Evolutionary conservation across 768 basidiomycete species (phyloP).

Genomic region (Gloeophyllum trabeum): DNA sequence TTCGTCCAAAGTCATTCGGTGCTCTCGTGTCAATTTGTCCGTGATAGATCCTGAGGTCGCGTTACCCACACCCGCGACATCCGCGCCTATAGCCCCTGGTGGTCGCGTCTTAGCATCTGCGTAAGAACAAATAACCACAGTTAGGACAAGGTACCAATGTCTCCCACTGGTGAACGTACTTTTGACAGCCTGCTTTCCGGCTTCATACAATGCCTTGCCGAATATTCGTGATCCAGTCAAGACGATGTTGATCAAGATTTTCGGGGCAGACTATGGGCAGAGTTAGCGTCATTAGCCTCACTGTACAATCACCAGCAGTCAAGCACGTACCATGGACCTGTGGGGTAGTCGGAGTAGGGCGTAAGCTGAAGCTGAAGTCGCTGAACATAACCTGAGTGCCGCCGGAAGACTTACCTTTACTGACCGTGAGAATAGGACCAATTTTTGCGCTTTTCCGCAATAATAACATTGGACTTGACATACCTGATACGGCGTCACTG

Average conservation of each 20-base stretch:
- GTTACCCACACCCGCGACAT: slow-evolving; percentile 62
- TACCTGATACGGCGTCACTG: too few species aligned
- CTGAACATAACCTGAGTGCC: too few species aligned
- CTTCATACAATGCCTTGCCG: slow-evolving; percentile 86
- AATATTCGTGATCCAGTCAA: slow-evolving; percentile 71
- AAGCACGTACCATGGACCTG: slow-evolving; percentile 13
- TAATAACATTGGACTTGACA: too few species aligned
- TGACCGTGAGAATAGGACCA: too few species aligned
- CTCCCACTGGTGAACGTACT: slow-evolving; percentile 62
- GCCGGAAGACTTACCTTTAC: too few species aligned
- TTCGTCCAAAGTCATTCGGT: slow-evolving; percentile 93
- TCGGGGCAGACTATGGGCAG: slow-evolving; percentile 59
- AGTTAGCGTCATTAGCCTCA: not conserved
- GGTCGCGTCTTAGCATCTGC: slow-evolving; percentile 80
- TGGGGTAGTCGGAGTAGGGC: too few species aligned
- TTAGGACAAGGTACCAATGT: too few species aligned
- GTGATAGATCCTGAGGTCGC: slow-evolving; percentile 67
- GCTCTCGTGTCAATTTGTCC: slow-evolving; percentile 73
- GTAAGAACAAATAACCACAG: not conserved
- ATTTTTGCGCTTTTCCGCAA: too few species aligned
- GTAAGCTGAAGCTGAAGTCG: too few species aligned
- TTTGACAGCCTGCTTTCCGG: slow-evolving; percentile 84
- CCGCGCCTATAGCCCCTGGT: slow-evolving; percentile 53
- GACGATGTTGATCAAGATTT: slow-evolving; percentile 67
- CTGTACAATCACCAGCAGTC: not conserved